Percentiles rank a stretch among this genome's conserved stretches.
These are phyloP conservation scores for Lasiodiplodia theobromae DNA, from an alignment of 2,329 filamentous ascomycete genomes.

Conservation along the genomic window DNA sequence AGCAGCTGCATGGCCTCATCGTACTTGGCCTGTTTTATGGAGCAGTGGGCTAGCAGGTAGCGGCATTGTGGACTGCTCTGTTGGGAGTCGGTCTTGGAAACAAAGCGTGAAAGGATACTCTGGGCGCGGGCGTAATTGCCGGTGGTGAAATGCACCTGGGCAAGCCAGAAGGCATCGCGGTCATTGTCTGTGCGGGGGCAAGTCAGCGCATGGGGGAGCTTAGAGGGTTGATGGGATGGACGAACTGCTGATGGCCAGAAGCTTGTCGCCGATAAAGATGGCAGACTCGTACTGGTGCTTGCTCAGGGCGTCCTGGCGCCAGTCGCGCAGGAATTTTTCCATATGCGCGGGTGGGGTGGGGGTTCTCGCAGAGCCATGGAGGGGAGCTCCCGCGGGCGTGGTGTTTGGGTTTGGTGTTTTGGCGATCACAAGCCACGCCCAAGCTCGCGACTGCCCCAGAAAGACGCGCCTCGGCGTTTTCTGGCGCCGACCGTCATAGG, in stretches of 20 bases:
- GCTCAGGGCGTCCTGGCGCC: constrained; percentile 94
- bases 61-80: constrained; percentile 83
- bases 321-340: constrained; percentile 92
- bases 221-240: constrained; percentile 32
- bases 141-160: constrained; percentile 96
- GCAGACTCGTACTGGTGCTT: constrained; percentile 96
- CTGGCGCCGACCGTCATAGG: constrained; percentile 1
- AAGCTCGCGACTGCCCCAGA: constrained; percentile 16
- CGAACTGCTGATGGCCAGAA: constrained; percentile 90
- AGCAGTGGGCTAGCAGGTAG: constrained; percentile 92
- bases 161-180: constrained; percentile 94
- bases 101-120: constrained; percentile 75
- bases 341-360: constrained; percentile 56
- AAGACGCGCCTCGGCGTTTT: constrained; percentile 1
- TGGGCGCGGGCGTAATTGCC: constrained; percentile 94
- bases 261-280: constrained; percentile 96
- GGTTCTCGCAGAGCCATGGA: constrained; percentile 21
- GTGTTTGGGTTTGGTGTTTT: constrained; percentile 22
- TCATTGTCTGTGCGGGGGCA: constrained; percentile 72
- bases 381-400: constrained; percentile 14
- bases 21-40: constrained; percentile 89
- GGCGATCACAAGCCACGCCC: constrained; percentile 11
- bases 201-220: constrained; percentile 25
- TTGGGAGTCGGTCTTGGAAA: constrained; percentile 80
- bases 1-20: constrained; percentile 87